Base-by-base conservation (phyloP, 1,139 yeast species). In the Pneumocystis murina region DNA sequence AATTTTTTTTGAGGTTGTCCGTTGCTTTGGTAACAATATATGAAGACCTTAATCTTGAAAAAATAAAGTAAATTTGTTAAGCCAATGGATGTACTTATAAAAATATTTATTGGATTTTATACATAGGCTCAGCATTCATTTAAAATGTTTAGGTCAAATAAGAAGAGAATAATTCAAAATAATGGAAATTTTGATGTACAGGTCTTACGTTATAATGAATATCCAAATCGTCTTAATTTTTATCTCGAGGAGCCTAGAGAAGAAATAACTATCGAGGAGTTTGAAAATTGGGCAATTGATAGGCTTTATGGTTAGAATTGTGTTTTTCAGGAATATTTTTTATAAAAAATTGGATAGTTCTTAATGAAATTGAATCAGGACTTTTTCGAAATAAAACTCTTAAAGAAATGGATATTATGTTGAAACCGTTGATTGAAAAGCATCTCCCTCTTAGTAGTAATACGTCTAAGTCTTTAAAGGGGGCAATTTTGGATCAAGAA, bases 281-380 rank as follows among this genome's bases (percentile, higher is more conserved):
- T 92, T 73, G 98, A 92, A 74, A 79, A 80, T 20, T 92, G 97
- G 97, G 97, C 97, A 8, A 86, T 92, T 62, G 97, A 92, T 71
- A 78, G 99, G 67, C 79, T 92, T 68, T 84, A 85, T 71, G 68
- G 68, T 66, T 55, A 14, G 65, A 12, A 30, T 7, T 41, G 33
- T 20, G 33, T 17, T 14, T 16, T 28, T 6, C 12, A 2, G 54
- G 16, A 5, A 30, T 39, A 35, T 24, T 55, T 40, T 12, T 59
- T 17, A 20, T 61, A 17, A 39, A 17, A 61, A 33, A 48, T 36
- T 7, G 38, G n/a, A 1, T 39, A 66, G 83, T 92, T 10, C 79
- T 94, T 66, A 82, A 89, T 65, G 96, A 90, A 72, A 85, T 92
- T 62, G 97, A 91, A 71, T 82, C 90, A 7, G 83, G 86, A 68